These are phyloP conservation scores for Claviceps digitariae DNA, from an alignment of 2,329 filamentous ascomycete species.

Conservation along the genomic window DNA sequence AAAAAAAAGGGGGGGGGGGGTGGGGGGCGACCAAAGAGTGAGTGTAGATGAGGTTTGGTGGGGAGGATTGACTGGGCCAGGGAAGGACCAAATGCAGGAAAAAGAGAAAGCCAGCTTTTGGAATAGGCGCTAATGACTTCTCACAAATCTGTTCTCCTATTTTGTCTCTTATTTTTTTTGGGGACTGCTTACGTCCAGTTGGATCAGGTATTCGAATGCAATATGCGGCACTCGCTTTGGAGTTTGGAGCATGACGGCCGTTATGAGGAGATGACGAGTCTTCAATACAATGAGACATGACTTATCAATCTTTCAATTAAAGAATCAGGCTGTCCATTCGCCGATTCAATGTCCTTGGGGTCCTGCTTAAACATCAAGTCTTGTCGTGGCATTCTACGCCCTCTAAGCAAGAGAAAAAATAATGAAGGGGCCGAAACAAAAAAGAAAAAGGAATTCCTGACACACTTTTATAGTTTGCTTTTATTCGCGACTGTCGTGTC, in stretches of 20 bases:
- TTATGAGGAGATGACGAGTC: neutral
- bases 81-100: neutral
- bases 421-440: neutral
- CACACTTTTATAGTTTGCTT: neutral
- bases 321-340: neutral
- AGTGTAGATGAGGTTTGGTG: neutral
- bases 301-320: neutral
- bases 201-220: neutral
- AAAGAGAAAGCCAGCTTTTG: neutral
- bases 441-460: neutral
- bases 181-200: neutral
- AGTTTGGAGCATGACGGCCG: neutral
- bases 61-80: neutral
- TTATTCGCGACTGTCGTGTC: neutral
- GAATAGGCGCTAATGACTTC: neutral
- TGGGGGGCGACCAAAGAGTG: no score
- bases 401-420: no score
- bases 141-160: neutral
- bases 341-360: neutral
- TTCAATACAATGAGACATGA: neutral
- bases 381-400: neutral
- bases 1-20: neutral
- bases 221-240: neutral
- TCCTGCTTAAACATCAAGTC: neutral
- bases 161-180: neutral